These are phyloP conservation scores for Colletotrichum plurivorum DNA, from an alignment of 2,329 filamentous ascomycete genomes.

Conservation along the genomic window DNA sequence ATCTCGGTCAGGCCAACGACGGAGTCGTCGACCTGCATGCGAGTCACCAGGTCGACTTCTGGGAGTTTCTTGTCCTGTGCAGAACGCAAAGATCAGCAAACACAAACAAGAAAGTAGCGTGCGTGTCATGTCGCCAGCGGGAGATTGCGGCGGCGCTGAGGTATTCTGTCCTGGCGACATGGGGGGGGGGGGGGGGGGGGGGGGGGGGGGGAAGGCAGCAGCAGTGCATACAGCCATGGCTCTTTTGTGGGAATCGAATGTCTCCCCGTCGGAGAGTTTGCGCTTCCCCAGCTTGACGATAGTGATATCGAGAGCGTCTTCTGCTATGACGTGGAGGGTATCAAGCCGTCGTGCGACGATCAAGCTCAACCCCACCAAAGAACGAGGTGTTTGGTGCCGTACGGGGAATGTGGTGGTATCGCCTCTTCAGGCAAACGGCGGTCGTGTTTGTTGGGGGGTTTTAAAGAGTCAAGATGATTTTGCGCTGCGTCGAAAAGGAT, in stretches of 20 bases:
- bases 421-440: constrained; percentile 4
- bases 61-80: constrained; percentile 66
- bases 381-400: constrained; percentile 34
- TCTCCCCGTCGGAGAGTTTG: constrained; percentile 74
- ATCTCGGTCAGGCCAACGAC: constrained; percentile 71
- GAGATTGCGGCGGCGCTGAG: constrained; percentile 12
- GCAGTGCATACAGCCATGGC: constrained; percentile 71
- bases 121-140: not conserved
- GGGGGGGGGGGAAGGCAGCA: not conserved
- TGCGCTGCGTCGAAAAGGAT: constrained; percentile 39
- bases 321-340: constrained; percentile 42
- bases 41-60: constrained; percentile 74
- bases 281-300: constrained; percentile 75
- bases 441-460: constrained; percentile 34
- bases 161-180: not conserved
- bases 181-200: too few species aligned
- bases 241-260: constrained; percentile 70
- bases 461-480: constrained; percentile 42
- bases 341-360: constrained; percentile 33
- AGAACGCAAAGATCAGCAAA: constrained; percentile 39
- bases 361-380: constrained; percentile 55
- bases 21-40: constrained; percentile 76
- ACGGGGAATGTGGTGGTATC: constrained; percentile 9
- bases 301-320: constrained; percentile 15
- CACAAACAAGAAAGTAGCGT: not conserved